Conservation (phyloP, 2,329 filamentous ascomycete species). For the Trichoderma hamatum region DNA sequence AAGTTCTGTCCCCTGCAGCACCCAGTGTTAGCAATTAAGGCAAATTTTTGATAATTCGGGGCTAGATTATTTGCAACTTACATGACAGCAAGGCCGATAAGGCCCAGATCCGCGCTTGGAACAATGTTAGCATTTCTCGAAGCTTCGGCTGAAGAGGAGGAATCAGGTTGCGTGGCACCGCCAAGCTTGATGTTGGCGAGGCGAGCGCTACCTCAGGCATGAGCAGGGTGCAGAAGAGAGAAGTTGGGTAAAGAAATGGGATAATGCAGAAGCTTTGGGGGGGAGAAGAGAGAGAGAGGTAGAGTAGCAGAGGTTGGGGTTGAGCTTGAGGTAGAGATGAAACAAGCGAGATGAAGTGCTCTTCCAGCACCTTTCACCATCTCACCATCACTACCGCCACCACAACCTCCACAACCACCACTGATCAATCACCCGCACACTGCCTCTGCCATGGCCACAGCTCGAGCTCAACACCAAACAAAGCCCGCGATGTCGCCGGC, state of each 20-base stretch:
- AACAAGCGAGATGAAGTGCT: background rate
- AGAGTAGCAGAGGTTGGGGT: background rate
- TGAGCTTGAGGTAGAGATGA: background rate
- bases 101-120: constrained; percentile 81
- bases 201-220: constrained; percentile 64
- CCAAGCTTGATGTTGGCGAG: constrained; percentile 74
- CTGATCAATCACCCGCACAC: background rate
- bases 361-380: background rate
- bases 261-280: constrained; percentile 1
- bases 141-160: constrained; percentile 38
- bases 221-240: constrained; percentile 38
- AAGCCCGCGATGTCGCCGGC: constrained; percentile 32
- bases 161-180: constrained; percentile 53
- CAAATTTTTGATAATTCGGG: constrained; percentile 18
- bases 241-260: constrained; percentile 27
- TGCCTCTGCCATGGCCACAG: background rate
- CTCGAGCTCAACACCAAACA: constrained; percentile 22
- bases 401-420: background rate
- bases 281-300: background rate
- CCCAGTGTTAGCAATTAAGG: constrained; percentile 27
- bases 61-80: constrained; percentile 46
- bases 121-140: constrained; percentile 58
- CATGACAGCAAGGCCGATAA: constrained; percentile 93
- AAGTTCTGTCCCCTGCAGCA: constrained; percentile 72
- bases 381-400: background rate